Evolutionary conservation across 2,329 filamentous ascomycete genomes (phyloP), one percentile per base, ranked within the genome.

Genomic region (Aspergillus hortae): DNA sequence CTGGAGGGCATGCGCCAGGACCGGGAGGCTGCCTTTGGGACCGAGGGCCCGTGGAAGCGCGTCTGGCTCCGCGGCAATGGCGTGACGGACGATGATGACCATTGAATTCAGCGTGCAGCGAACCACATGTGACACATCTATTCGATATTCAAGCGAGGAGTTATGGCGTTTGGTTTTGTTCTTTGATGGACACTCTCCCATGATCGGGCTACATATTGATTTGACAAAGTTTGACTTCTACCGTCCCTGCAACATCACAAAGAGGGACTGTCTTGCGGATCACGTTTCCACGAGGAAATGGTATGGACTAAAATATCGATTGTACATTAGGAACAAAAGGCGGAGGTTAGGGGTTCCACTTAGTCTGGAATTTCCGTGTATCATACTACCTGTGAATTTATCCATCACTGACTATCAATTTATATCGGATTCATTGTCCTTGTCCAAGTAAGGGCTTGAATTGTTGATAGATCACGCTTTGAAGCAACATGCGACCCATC

Each of bases 1-100:
- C 72, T 89, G 27, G 86, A 88, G 58, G 85, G 84, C 25, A 88
- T 88, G 85, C 76, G 83, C 47, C 74, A 77, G 60, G 85, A 88
- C 63, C 76, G 80, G 38, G 77, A 81, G 59, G 64, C 67, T 46
- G 61, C 67, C 52, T 61, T 67, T 53, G 71, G 67, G 4, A 58
- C 65, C 6, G 70, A 75, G 15, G 67, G 71, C 6, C 65, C 69
- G 12, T 75, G 72, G 70, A 72, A 75, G 60, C 67, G 69, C 25
- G 67, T 69, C 17, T 76, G 71, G 73, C 54, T 69, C 19, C 64
- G 70, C 14, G 69, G 71, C 6, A 65, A 63, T 50, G 59, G 59
- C 14, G 9, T 40, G 32, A 65, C 61, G 45, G 61, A 62, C 1
- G 61, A 68, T 41, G 65, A 69, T 36, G 62, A 67, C 11, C 7